These are phyloP conservation scores for Debaryomyces maramus DNA, from an alignment of 805 yeast species.

Conservation along the genomic window DNA sequence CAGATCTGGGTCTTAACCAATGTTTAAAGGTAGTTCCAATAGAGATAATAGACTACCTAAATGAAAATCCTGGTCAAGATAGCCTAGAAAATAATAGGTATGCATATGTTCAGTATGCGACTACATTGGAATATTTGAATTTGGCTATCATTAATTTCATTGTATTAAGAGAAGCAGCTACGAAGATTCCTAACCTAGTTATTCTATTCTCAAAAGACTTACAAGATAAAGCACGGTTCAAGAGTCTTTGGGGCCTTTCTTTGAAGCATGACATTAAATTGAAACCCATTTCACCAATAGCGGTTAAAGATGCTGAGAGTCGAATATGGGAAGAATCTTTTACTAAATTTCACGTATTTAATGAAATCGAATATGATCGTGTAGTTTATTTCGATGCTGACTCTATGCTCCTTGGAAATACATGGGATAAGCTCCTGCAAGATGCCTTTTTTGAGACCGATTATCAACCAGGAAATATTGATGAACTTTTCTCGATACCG, in stretches of 20 bases:
- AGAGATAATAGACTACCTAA: slow-evolving; percentile 19
- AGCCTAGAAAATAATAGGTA: slow-evolving; percentile 19
- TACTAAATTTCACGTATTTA: slow-evolving; percentile 56
- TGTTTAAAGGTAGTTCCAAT: slow-evolving; percentile 23
- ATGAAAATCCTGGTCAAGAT: slow-evolving; percentile 6
- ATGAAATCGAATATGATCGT: slow-evolving; percentile 49
- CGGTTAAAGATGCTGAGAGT: slow-evolving; percentile 12
- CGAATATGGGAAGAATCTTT: slow-evolving; percentile 51
- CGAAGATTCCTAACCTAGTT: slow-evolving; percentile 47
- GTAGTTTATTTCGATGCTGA: slow-evolving; percentile 62
- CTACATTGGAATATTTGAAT: slow-evolving; percentile 50
- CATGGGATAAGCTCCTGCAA: neutral
- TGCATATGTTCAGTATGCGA: slow-evolving; percentile 65
- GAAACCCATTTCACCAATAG: slow-evolving; percentile 20
- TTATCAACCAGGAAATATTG: slow-evolving; percentile 18
- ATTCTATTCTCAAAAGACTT: slow-evolving; percentile 35
- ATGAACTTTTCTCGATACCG: slow-evolving; percentile 32
- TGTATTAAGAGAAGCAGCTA: slow-evolving; percentile 32
- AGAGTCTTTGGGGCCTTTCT: slow-evolving; percentile 1
- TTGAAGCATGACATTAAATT: slow-evolving; percentile 23
- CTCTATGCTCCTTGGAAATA: slow-evolving; percentile 36
- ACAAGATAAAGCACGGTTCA: slow-evolving; percentile 7
- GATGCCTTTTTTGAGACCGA: slow-evolving; percentile 2
- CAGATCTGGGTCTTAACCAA: slow-evolving; percentile 13
- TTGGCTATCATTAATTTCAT: slow-evolving; percentile 48